Percentiles rank a stretch among this genome's conserved stretches.
These are phyloP conservation scores for Bauhinia variegata DNA, from an alignment of 306 rosid species.

Conservation along the genomic window DNA sequence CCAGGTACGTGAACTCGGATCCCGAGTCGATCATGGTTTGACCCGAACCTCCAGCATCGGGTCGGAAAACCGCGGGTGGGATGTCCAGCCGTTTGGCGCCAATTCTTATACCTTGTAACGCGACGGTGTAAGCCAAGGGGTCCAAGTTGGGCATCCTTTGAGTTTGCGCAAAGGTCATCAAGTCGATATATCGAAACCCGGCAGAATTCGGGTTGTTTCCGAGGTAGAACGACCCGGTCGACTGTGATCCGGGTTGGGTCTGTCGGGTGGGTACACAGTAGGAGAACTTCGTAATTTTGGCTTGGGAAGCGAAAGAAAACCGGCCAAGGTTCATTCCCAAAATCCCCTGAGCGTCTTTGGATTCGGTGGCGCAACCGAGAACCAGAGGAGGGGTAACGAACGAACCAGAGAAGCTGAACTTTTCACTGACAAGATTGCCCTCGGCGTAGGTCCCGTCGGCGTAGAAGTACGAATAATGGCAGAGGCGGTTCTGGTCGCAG, in stretches of 20 bases:
- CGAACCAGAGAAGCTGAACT: constrained; percentile 59
- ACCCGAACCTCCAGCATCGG: constrained; percentile 74
- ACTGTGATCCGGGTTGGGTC: constrained; percentile 29
- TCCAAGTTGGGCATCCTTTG: constrained; percentile 87
- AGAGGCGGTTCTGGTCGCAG: constrained; percentile 86
- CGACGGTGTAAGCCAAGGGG: constrained; percentile 69
- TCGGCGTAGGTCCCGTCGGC: constrained; percentile 92
- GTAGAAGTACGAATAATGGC: constrained; percentile 91
- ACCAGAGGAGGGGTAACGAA: constrained; percentile 67
- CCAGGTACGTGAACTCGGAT: constrained; percentile 67
- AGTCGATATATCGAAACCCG: constrained; percentile 46
- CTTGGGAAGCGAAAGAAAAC: constrained; percentile 71
- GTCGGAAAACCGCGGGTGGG: constrained; percentile 49
- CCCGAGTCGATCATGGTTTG: constrained; percentile 94
- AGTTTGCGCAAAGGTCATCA: constrained; percentile 55
- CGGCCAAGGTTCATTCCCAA: constrained; percentile 89
- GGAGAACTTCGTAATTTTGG: constrained; percentile 68
- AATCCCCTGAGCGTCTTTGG: constrained; percentile 72
- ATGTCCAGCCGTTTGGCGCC: constrained; percentile 50
- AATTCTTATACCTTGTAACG: constrained; percentile 66
- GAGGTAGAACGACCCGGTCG: constrained; percentile 68
- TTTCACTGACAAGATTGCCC: constrained; percentile 91
- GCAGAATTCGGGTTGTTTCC: constrained; percentile 72
- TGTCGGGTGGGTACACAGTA: constrained; percentile 67
- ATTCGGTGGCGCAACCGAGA: constrained; percentile 74